phyloP scores from a whole-genome alignment of 495 filamentous ascomycete species.

The Bathelium albidoporum region DNA sequence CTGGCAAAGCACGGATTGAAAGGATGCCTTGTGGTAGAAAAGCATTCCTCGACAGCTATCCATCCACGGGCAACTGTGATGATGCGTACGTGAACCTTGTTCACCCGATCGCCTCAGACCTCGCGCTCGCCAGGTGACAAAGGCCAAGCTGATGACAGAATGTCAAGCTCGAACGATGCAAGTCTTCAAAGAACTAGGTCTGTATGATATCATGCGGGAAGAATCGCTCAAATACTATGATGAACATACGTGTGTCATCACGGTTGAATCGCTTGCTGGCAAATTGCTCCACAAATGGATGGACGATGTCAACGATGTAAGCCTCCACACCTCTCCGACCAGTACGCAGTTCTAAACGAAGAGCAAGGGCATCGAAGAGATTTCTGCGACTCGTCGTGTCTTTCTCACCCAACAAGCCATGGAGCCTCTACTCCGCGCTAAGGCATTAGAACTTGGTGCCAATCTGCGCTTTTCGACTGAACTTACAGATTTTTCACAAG shows the following conservation, averaged over 20 bases:
- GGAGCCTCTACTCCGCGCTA: constrained; percentile 6
- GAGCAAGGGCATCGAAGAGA: constrained; percentile 4
- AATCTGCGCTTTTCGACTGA: constrained; percentile 8
- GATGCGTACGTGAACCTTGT: not conserved
- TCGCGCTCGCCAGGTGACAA: not conserved
- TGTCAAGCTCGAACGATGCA: constrained; percentile 9
- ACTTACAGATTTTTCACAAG: constrained; percentile 7
- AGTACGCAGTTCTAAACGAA: not conserved
- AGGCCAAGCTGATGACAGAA: not conserved
- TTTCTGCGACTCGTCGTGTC: constrained; percentile 6
- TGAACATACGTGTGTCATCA: constrained; percentile 6
- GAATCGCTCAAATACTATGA: constrained; percentile 9
- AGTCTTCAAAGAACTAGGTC: constrained; percentile 10
- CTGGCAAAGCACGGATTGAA: constrained; percentile 6
- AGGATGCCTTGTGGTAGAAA: constrained; percentile 7
- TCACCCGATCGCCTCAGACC: not conserved
- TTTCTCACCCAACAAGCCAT: constrained; percentile 9
- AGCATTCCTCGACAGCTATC: constrained; percentile 9
- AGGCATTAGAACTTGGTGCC: not conserved
- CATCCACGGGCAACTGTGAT: constrained; percentile 9
- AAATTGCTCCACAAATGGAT: constrained; percentile 4
- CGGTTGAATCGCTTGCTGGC: constrained; percentile 5
- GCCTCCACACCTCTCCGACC: not conserved
- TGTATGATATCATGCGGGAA: constrained; percentile 9
- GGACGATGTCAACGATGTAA: constrained; percentile 9